Conservation (phyloP, 768 basidiomycete genomes). For the Tephrocybe sp. region DNA sequence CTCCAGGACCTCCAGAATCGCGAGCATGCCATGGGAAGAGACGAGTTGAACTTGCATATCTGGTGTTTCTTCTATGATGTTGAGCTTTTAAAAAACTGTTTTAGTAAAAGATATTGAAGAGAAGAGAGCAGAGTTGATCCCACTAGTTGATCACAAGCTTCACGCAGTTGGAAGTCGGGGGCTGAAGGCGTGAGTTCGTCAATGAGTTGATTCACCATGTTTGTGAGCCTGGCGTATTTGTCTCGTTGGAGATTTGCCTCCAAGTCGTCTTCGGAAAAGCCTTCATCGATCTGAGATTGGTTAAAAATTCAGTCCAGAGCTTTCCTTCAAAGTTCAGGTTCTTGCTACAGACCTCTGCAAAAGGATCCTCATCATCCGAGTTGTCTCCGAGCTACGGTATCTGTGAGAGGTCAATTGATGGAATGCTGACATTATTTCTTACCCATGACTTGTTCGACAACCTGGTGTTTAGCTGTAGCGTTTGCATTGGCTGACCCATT, state of each 20-base stretch:
- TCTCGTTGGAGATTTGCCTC: conserved; percentile 92
- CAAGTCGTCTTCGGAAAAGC: conserved; percentile 86
- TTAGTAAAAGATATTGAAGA: background rate
- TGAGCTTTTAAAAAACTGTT: conserved; percentile 47
- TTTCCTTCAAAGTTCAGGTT: background rate
- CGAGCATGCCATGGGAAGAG: conserved; percentile 91
- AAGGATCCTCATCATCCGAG: conserved; percentile 92
- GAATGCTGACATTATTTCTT: conserved; percentile 12
- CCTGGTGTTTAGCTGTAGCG: conserved; percentile 81
- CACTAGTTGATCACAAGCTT: conserved; percentile 87
- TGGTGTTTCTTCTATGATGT: conserved; percentile 71
- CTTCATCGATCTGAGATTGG: conserved; percentile 78
- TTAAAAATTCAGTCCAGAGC: conserved; percentile 5
- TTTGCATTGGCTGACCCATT: conserved; percentile 63
- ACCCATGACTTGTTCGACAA: conserved; percentile 93
- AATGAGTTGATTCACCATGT: conserved; percentile 77
- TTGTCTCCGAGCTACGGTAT: conserved; percentile 63
- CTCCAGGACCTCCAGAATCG: conserved; percentile 91
- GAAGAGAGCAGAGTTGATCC: conserved; percentile 20
- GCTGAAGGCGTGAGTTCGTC: conserved; percentile 83
- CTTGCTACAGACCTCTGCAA: conserved; percentile 87
- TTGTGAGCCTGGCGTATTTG: conserved; percentile 86
- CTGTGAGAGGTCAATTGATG: conserved; percentile 2
- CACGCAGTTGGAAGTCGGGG: conserved; percentile 77
- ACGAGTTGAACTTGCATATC: conserved; percentile 90